Percentiles rank a stretch among this genome's conserved stretches.
Conservation (phyloP, 2,329 filamentous ascomycete genomes). For the Xylaria sp. region DNA sequence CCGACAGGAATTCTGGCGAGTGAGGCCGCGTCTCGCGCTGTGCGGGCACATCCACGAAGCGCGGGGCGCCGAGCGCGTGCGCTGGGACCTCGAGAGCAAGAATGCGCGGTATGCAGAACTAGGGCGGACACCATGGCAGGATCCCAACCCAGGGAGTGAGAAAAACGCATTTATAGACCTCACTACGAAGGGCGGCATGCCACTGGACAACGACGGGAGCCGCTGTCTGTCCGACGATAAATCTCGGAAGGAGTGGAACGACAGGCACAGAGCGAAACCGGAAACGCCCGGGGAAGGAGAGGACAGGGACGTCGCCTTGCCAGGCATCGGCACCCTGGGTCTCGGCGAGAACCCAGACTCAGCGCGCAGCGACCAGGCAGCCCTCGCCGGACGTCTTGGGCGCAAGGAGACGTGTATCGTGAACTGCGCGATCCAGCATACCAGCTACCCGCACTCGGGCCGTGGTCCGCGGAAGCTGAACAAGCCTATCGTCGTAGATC, state of each 20-base stretch:
- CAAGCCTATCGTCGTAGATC: conserved; percentile 85
- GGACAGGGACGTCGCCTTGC: conserved; percentile 20
- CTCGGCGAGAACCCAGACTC: conserved; percentile 56
- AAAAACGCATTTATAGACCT: conserved; percentile 73
- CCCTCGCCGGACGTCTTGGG: conserved; percentile 55
- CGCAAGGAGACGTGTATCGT: conserved; percentile 78
- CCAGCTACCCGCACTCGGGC: conserved; percentile 67
- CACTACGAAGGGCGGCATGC: conserved; percentile 55
- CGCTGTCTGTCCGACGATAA: not conserved
- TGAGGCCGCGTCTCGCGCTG: conserved; percentile 71
- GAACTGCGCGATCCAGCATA: conserved; percentile 80
- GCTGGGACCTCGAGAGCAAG: conserved; percentile 62
- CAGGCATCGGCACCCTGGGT: conserved; percentile 48
- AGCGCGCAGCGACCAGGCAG: conserved; percentile 53
- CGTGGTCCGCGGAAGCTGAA: conserved; percentile 71
- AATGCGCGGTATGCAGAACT: conserved; percentile 58
- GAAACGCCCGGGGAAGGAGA: not conserved
- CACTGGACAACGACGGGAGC: conserved; percentile 59
- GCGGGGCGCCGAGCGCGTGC: conserved; percentile 70
- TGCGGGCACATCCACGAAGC: conserved; percentile 79
- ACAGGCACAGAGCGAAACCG: not conserved
- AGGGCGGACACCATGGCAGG: conserved; percentile 61
- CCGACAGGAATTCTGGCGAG: conserved; percentile 64
- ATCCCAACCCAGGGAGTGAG: conserved; percentile 63
- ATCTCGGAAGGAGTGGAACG: not conserved